Conservation (phyloP, 192 early-diverging fungal genomes). For the Nowakowskiella sp. region DNA sequence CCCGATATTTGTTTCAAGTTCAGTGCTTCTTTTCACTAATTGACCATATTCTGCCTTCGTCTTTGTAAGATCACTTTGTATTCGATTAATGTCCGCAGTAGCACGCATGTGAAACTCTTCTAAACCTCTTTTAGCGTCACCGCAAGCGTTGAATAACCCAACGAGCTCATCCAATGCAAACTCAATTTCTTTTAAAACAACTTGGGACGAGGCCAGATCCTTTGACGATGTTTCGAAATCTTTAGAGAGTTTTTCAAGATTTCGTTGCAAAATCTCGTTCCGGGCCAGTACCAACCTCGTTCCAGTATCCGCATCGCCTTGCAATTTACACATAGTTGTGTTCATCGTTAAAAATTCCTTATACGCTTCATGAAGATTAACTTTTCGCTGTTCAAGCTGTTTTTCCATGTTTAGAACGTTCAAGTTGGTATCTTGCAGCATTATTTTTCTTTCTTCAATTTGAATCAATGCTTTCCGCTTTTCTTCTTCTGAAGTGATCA, state of each 20-base stretch:
- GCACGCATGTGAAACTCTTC: slow-evolving; percentile 31
- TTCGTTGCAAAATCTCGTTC: slow-evolving; percentile 42
- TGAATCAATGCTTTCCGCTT: slow-evolving; percentile 36
- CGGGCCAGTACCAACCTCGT: slow-evolving; percentile 33
- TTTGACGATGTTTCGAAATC: slow-evolving; percentile 43
- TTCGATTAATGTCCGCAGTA: slow-evolving; percentile 26
- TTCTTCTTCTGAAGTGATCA: slow-evolving; percentile 51
- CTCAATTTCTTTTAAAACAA: slow-evolving; percentile 37
- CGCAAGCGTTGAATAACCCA: slow-evolving; percentile 38
- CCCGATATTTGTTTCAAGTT: background rate
- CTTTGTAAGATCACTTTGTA: slow-evolving; percentile 22
- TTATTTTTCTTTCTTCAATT: slow-evolving; percentile 26
- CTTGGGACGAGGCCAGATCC: slow-evolving; percentile 28
- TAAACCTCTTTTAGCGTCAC: slow-evolving; percentile 26
- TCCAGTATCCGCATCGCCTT: slow-evolving; percentile 41
- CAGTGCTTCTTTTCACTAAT: background rate
- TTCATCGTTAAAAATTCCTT: slow-evolving; percentile 47
- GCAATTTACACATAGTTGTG: slow-evolving; percentile 35
- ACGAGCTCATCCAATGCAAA: slow-evolving; percentile 48
- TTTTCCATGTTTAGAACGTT: slow-evolving; percentile 16
- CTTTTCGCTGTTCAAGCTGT: slow-evolving; percentile 28
- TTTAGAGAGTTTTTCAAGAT: slow-evolving; percentile 41
- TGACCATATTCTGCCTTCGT: slow-evolving; percentile 15
- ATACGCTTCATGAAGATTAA: slow-evolving; percentile 40
- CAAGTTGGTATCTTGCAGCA: slow-evolving; percentile 20